Evolutionary conservation across 2,329 filamentous ascomycete genomes (phyloP).

Genomic region (Pseudogymnoascus sp.): DNA sequence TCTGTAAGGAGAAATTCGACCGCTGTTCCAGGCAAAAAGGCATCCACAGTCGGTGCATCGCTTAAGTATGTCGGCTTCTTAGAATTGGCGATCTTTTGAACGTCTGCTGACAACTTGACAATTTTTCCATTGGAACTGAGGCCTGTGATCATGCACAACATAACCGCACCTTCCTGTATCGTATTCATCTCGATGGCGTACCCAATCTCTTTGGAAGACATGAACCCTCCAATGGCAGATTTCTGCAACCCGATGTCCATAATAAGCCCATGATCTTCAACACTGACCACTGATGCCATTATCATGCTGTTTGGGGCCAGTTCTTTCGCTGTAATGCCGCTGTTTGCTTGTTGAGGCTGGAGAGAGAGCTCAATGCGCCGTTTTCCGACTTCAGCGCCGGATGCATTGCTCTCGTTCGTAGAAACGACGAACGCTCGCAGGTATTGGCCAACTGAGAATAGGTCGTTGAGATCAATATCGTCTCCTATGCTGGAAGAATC

Average conservation of each 20-base stretch:
- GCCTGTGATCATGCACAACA: slow-evolving; percentile 74
- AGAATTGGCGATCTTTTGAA: slow-evolving; percentile 59
- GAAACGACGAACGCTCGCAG: slow-evolving; percentile 77
- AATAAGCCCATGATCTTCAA: slow-evolving; percentile 91
- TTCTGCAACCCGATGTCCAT: slow-evolving; percentile 82
- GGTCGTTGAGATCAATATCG: slow-evolving; percentile 62
- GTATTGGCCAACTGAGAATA: slow-evolving; percentile 83
- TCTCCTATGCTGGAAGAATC: slow-evolving; percentile 36
- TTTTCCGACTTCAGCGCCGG: slow-evolving; percentile 54
- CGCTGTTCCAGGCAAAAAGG: slow-evolving; percentile 85
- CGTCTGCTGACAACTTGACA: slow-evolving; percentile 73
- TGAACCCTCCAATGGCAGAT: slow-evolving; percentile 66
- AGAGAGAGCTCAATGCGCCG: slow-evolving; percentile 83
- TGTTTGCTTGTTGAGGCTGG: slow-evolving; percentile 71
- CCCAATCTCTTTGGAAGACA: slow-evolving; percentile 77
- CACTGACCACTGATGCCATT: slow-evolving; percentile 81
- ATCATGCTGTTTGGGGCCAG: slow-evolving; percentile 69
- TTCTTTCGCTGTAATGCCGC: slow-evolving; percentile 63
- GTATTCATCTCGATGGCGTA: slow-evolving; percentile 54
- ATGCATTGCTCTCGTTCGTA: slow-evolving; percentile 55
- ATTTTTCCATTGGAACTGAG: slow-evolving; percentile 74
- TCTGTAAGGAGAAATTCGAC: slow-evolving; percentile 80
- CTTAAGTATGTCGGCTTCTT: slow-evolving; percentile 59
- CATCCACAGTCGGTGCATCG: slow-evolving; percentile 78
- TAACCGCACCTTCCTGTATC: slow-evolving; percentile 75